Conservation (phyloP, 2,329 filamentous ascomycete genomes). For the Mycosphaerella arachidis region DNA sequence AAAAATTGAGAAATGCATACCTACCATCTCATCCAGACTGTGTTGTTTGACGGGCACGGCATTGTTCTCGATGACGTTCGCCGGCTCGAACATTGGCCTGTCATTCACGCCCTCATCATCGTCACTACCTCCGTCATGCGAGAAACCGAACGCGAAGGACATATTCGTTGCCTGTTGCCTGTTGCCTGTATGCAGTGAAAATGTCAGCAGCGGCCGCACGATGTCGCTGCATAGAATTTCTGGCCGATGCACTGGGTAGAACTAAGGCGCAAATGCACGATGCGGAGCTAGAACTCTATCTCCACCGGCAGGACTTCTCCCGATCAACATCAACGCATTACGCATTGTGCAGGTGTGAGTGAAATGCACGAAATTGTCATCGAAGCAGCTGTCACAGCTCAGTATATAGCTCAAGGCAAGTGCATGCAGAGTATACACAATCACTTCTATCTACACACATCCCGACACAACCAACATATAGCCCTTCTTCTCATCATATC, state of each 20-base stretch:
- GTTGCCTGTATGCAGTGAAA: neutral
- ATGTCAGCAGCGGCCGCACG: neutral
- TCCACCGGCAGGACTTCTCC: too few species aligned
- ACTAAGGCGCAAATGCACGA: neutral
- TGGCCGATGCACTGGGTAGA: too few species aligned
- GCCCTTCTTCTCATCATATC: neutral
- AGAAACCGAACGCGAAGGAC: slow-evolving; percentile 56
- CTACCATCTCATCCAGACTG: slow-evolving; percentile 45
- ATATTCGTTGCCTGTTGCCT: slow-evolving; percentile 13
- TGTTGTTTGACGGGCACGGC: slow-evolving; percentile 31
- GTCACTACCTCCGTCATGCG: slow-evolving; percentile 55
- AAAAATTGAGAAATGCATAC: slow-evolving; percentile 26
- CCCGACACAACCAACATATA: neutral
- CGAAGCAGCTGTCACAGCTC: too few species aligned
- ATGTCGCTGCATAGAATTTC: neutral
- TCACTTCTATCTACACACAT: neutral
- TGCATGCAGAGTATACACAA: neutral
- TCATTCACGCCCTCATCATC: slow-evolving; percentile 31
- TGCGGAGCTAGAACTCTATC: too few species aligned
- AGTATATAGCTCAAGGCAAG: too few species aligned
- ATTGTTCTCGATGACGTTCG: neutral
- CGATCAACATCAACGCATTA: too few species aligned
- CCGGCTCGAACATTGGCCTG: neutral
- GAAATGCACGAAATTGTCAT: too few species aligned
- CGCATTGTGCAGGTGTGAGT: too few species aligned